Evolutionary conservation across 768 basidiomycete species (phyloP), one percentile per base, ranked within the genome.

Genomic region (Hydnum rufescens): DNA sequence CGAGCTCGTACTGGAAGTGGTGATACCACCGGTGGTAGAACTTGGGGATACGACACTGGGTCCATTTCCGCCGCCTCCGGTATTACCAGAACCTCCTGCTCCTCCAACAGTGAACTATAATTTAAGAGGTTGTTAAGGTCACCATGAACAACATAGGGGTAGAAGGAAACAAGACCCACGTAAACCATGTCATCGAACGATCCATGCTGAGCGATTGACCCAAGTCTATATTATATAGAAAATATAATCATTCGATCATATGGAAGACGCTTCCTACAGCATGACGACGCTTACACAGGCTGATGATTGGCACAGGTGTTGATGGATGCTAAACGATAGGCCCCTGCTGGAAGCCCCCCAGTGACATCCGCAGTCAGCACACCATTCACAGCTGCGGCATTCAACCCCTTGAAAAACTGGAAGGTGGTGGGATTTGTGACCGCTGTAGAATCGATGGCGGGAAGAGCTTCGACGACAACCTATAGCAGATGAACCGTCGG

Each of bases 301-400:
- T 62, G 62, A 42, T 63, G 63, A 54, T 63, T 64, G 13, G 58
- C 22, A 48, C 52, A 54, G 6, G 54, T 19, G 29, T 55, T 55
- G 53, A 55, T 55, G 23, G 54, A 56, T 8, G 54, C 53, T 23
- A 55, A 50, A 46, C 54, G 55, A 55, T 67, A 67, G 3, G 55
- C 57, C 3, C 66, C 66, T 22, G 58, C 61, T 2, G 59, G 53
- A 13, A 68, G 58, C n/a, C 67, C 67, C 8, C 65, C 65, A 2
- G 58, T 51, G 28, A 68, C 64, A 4, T 53, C 53, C 1, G 64
- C 59, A 4, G 58, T 58, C 1, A 66, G 62, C 1, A 64, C 48
- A 2, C 67, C 67, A 49, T 64, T 62, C 36, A 34, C 46, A n/a
- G 57, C 60, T 2, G 52, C 46, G 5, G 42, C 55, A 53, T 60